Percentiles rank a stretch among this genome's conserved stretches.
These are phyloP conservation scores for Phytophthora pluvialis DNA, from an alignment of 352 stramenopile species.

Conservation along the genomic window DNA sequence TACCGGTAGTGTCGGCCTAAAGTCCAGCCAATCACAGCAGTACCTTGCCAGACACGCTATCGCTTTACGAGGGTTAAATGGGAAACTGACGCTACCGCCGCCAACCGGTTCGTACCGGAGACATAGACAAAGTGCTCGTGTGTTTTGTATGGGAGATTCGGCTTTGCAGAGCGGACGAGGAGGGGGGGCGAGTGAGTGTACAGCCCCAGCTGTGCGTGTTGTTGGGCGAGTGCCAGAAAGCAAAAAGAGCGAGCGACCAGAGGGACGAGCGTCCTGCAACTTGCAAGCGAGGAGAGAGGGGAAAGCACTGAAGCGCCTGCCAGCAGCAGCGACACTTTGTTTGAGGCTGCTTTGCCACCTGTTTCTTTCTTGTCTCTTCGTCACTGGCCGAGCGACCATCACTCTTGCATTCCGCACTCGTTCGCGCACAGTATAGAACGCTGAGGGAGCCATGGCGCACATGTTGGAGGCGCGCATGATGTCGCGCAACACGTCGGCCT, in stretches of 20 bases:
- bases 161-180: constrained; percentile 2
- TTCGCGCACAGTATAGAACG: constrained; percentile 11
- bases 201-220: constrained; percentile 17
- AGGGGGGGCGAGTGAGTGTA: not conserved
- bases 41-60: constrained; percentile 2
- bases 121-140: constrained; percentile 14
- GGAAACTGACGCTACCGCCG: constrained; percentile 8
- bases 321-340: constrained; percentile 17
- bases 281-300: constrained; percentile 1
- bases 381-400: constrained; percentile 27
- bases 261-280: not conserved
- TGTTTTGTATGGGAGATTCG: constrained; percentile 28
- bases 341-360: constrained; percentile 11
- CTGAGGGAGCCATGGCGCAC: constrained; percentile 51
- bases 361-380: constrained; percentile 33
- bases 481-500: constrained; percentile 47
- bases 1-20: not conserved
- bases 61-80: not conserved
- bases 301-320: constrained; percentile 6
- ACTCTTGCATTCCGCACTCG: constrained; percentile 31
- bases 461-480: constrained; percentile 70
- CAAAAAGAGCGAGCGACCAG: constrained; percentile 42
- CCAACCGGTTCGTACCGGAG: constrained; percentile 3
- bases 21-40: constrained; percentile 8
- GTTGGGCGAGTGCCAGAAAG: constrained; percentile 40